Base-by-base conservation (phyloP, 148 eudicot genomes). In the Rhododendron simsii region DNA sequence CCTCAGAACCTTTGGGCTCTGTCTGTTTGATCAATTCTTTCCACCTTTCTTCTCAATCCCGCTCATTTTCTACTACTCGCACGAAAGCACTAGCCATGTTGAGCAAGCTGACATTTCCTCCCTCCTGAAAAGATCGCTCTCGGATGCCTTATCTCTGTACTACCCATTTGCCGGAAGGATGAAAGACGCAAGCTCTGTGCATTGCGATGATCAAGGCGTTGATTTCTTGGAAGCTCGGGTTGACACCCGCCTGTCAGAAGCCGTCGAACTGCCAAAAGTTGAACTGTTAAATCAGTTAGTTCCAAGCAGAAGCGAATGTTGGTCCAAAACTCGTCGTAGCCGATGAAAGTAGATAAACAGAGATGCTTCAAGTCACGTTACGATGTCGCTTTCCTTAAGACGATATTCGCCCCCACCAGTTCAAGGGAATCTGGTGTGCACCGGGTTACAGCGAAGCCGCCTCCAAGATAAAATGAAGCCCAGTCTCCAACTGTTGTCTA, bases 111-210 rank as follows among this genome's bases (percentile, higher is more conserved):
- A 81, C 3, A 67, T 86, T 57, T 67, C 55, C 16, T 20, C 13
- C 39, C 61, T 37, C 28, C 81, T 90, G 5, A 86, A 84, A 71
- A 84, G 7, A 14, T 88, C 91, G 2, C 78, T 90, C 2, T 82
- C 90, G 1, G 86, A 88, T 28, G 83, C 89, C 85, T 79, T 92
- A 33, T 78, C 86, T 13, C 80, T 30, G 13, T 92, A 88, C 80
- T 92, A 92, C 78, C 94, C 94, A 20, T 80, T 91, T 41, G 94
- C 92, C 0, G 91, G 94, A 74, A 55, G 21, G 61, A 16, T 55
- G 61, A 55, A 55, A 16, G 61, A 55, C 21, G 16, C 4, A 16
- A 15, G 61, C 61, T 55, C 61, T 16, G 61, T 55, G 6, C 21
- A 15, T 16, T 55, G 61, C 61, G 1, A 55, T 16, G 61, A 55